phyloP scores from a whole-genome alignment of 2,329 filamentous ascomycete species.

The Botrytis medusae region DNA sequence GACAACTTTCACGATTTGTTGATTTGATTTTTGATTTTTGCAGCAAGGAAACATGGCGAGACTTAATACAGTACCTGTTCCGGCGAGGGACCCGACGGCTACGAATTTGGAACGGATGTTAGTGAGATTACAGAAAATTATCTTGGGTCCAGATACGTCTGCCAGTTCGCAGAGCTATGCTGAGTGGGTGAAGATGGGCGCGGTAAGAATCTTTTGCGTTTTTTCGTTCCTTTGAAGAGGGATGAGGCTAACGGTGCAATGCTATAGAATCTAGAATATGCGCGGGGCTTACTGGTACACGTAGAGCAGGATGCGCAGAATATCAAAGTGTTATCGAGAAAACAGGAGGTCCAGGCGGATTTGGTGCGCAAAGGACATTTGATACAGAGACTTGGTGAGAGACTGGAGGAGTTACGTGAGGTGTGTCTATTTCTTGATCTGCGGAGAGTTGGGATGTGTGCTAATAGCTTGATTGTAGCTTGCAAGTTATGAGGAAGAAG shows the following conservation, averaged over 20 bases:
- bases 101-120: slow-evolving; percentile 63
- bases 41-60: slow-evolving; percentile 33
- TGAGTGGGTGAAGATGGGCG: slow-evolving; percentile 60
- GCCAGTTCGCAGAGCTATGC: slow-evolving; percentile 58
- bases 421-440: slow-evolving; percentile 40
- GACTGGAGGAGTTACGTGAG: slow-evolving; percentile 67
- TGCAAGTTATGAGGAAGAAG: slow-evolving; percentile 29
- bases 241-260: neutral
- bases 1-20: neutral
- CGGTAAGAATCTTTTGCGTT: slow-evolving; percentile 43
- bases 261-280: slow-evolving; percentile 69
- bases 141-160: slow-evolving; percentile 62
- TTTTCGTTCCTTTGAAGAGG: neutral
- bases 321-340: slow-evolving; percentile 58
- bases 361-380: slow-evolving; percentile 64
- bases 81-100: slow-evolving; percentile 28
- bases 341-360: slow-evolving; percentile 61
- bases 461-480: slow-evolving; percentile 24
- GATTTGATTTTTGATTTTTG: neutral
- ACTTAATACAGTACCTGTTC: slow-evolving; percentile 29
- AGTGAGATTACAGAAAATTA: slow-evolving; percentile 61
- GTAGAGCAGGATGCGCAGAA: slow-evolving; percentile 67
- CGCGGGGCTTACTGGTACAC: slow-evolving; percentile 64
- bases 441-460: neutral
- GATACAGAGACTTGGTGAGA: slow-evolving; percentile 64